Evolutionary conservation across 2,329 filamentous ascomycete species (phyloP), one percentile per base, ranked within the genome.

Genomic region (Didymellaceae sp.): DNA sequence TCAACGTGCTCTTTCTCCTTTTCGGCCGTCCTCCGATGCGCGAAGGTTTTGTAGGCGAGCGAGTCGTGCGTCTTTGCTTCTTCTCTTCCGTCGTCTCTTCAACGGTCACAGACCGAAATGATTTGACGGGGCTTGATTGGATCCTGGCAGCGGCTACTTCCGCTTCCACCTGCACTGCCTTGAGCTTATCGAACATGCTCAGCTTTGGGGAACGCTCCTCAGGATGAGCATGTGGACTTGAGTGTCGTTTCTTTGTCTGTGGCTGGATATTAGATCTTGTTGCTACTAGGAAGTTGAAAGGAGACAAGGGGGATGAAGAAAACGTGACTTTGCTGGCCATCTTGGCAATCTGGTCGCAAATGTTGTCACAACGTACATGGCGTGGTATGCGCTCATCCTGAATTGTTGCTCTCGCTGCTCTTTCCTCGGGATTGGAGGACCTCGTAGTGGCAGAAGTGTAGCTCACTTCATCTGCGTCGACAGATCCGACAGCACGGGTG

Each of bases 1-100:
- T 91, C 24, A 93, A 75, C 16, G 89, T 92, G 64, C 87, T 91
- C 68, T 89, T 81, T 66, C 89, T 80, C 66, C 88, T 78, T 52
- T 81, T 86, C 2, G 84, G 75, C 76, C 86, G 70, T 68, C 85
- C 63, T 71, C 78, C 67, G 75, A 81, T 69, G 73, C 77, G 63
- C 77, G 33, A 52, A 13, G 83, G 77, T 62, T 70, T 74, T 25
- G 67, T 65, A 26, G 73, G 61, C 44, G 61, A 72, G 40, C 61
- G 63, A 45, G 58, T 58, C 14, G 56, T 53, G 25, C 65, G 63
- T 37, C 55, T 64, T 50, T 61, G 59, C 37, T 58, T 57, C 44
- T 53, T 58, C 17, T 61, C 61, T 25, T 57, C 45, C 21, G 43
- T 35, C 64, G 62, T 39, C 38, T 67, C 57, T 18, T 56, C 66